A percentile compares a stretch with the other conserved stretches of the same genome.
Conservation (phyloP, 441 rosid genomes). For the Adansonia rubrostipa region DNA sequence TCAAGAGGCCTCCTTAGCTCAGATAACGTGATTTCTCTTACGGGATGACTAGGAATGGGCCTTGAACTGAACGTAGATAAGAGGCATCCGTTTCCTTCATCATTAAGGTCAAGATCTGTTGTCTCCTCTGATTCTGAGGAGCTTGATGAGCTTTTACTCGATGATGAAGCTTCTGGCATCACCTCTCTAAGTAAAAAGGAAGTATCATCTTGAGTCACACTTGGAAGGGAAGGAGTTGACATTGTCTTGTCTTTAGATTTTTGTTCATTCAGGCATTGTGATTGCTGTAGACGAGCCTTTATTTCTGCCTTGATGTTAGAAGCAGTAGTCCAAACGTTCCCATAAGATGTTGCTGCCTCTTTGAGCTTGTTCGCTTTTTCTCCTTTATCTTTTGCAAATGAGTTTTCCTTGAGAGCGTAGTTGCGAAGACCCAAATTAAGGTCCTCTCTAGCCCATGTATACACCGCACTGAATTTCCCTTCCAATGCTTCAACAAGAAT, state of each 20-base stretch:
- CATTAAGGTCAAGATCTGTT: constrained; percentile 10
- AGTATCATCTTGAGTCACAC: constrained; percentile 7
- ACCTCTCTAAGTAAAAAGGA: background rate
- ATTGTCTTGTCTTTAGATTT: constrained; percentile 26
- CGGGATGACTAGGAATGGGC: background rate
- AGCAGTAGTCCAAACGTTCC: constrained; percentile 29
- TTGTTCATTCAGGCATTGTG: constrained; percentile 19
- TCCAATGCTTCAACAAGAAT: constrained; percentile 66
- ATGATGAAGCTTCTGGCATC: constrained; percentile 28
- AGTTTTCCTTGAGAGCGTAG: constrained; percentile 31
- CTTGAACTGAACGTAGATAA: background rate
- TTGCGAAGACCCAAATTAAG: constrained; percentile 43
- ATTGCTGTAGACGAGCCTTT: constrained; percentile 35
- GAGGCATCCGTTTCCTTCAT: background rate
- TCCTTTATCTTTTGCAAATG: constrained; percentile 28
- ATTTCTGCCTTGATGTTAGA: constrained; percentile 41
- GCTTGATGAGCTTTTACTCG: constrained; percentile 33
- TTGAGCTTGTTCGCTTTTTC: constrained; percentile 17
- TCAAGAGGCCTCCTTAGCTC: background rate
- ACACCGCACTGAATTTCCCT: constrained; percentile 59
- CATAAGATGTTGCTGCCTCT: constrained; percentile 13
- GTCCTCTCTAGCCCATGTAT: constrained; percentile 56
- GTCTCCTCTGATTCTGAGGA: constrained; percentile 37
- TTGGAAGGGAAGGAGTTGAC: constrained; percentile 16
- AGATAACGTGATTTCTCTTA: background rate